Percentiles rank a stretch among this genome's conserved stretches.
Evolutionary conservation across 441 rosid species (phyloP).

Genomic region (Croton laevigatus): DNA sequence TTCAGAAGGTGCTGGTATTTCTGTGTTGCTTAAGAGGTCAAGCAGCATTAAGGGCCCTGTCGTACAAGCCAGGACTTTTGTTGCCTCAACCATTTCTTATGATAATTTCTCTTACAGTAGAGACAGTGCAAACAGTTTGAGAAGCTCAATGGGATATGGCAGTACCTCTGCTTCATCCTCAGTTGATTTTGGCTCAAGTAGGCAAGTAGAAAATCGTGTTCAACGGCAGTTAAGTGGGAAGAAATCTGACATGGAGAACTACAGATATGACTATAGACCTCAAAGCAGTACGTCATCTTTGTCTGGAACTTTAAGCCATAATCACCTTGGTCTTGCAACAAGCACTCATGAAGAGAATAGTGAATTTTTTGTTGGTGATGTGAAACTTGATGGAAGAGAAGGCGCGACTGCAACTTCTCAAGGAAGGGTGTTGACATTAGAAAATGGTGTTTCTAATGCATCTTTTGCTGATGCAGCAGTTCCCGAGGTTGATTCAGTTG

Average conservation of each 20-base stretch:
- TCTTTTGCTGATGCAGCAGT: slow-evolving; percentile 20
- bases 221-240: slow-evolving; percentile 69
- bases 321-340: slow-evolving; percentile 46
- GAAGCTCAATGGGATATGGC: slow-evolving; percentile 79
- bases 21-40: slow-evolving; percentile 76
- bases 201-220: slow-evolving; percentile 56
- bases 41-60: slow-evolving; percentile 74
- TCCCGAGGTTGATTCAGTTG: slow-evolving; percentile 30
- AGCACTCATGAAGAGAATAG: slow-evolving; percentile 37
- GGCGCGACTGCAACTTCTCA: slow-evolving; percentile 38
- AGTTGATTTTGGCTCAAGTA: slow-evolving; percentile 63
- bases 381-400: slow-evolving; percentile 30
- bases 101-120: slow-evolving; percentile 74
- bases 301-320: slow-evolving; percentile 52
- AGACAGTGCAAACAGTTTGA: slow-evolving; percentile 61
- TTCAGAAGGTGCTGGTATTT: slow-evolving; percentile 60
- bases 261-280: slow-evolving; percentile 59
- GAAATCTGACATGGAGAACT: slow-evolving; percentile 68
- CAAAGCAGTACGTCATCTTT: slow-evolving; percentile 57
- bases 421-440: slow-evolving; percentile 33
- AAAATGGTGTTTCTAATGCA: slow-evolving; percentile 28
- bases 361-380: slow-evolving; percentile 37
- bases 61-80: slow-evolving; percentile 62
- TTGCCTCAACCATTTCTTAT: slow-evolving; percentile 44
- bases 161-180: slow-evolving; percentile 89